These are phyloP conservation scores for Ophiostoma piceae DNA, from an alignment of 2,329 filamentous ascomycete genomes.

Conservation along the genomic window DNA sequence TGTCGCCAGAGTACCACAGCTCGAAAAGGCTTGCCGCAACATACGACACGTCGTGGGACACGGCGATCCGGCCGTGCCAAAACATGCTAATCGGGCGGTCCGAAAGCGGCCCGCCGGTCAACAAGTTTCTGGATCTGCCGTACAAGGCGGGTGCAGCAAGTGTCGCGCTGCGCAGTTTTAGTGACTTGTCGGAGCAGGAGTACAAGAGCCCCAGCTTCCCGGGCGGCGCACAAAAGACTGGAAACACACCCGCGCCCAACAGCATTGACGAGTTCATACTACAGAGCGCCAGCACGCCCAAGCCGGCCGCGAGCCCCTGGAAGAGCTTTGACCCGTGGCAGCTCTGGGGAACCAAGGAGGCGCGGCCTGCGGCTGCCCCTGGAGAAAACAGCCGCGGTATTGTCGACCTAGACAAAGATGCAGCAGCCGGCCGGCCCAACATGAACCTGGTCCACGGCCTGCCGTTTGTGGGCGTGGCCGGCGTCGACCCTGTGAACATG, in stretches of 20 bases:
- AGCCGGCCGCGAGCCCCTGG: neutral
- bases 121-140: neutral
- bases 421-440: neutral
- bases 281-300: slow-evolving; percentile 1
- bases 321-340: slow-evolving; percentile 18
- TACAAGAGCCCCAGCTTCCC: slow-evolving; percentile 17
- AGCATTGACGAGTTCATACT: slow-evolving; percentile 20
- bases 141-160: too few species aligned
- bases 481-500: neutral
- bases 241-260: slow-evolving; percentile 15
- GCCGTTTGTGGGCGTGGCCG: slow-evolving; percentile 6
- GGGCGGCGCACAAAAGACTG: neutral
- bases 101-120: neutral
- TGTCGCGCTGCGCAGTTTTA: slow-evolving; percentile 14
- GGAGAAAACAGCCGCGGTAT: neutral
- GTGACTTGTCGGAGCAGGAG: slow-evolving; percentile 16
- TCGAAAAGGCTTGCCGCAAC: neutral
- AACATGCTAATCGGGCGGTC: neutral
- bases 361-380: neutral
- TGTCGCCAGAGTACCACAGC: neutral
- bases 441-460: neutral
- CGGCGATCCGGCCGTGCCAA: neutral
- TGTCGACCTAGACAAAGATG: neutral
- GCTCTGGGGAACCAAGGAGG: slow-evolving; percentile 15
- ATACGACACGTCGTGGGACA: slow-evolving; percentile 10